Evolutionary conservation across 1,284 basidiomycete species (phyloP).

Genomic region (Schizophyllum commune): DNA sequence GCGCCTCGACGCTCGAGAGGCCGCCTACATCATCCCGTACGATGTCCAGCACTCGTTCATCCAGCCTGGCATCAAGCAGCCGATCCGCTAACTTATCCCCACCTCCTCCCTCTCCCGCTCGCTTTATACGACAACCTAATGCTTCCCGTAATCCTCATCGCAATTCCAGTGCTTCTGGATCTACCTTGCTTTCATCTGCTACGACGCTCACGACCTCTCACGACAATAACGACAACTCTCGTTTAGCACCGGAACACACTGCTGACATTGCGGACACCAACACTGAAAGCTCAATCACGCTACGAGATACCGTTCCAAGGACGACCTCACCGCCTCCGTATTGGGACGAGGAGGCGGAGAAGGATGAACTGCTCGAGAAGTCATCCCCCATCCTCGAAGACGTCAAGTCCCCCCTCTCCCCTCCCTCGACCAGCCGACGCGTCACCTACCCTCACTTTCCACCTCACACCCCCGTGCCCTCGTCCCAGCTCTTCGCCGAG

Average conservation of each 20-base stretch:
- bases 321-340: not conserved
- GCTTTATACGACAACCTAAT: slow-evolving; percentile 22
- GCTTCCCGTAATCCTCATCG: not conserved
- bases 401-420: slow-evolving; percentile 1
- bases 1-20: not conserved
- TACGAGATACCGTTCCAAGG: not conserved
- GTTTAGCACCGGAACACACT: slow-evolving; percentile 1
- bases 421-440: not conserved
- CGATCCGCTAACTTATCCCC: not conserved
- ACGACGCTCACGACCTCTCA: slow-evolving; percentile 14
- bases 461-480: slow-evolving; percentile 44
- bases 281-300: not conserved
- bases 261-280: slow-evolving; percentile 7
- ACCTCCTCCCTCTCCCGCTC: slow-evolving; percentile 23
- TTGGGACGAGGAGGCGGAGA: not conserved
- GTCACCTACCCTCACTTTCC: not conserved
- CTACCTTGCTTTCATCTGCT: not conserved
- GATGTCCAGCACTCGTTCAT: slow-evolving; percentile 1
- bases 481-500: slow-evolving; percentile 46
- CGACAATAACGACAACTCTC: slow-evolving; percentile 11
- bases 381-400: slow-evolving; percentile 3
- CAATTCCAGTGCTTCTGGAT: not conserved
- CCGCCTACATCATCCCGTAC: not conserved
- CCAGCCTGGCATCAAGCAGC: not conserved
- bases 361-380: not conserved